Base-by-base conservation (phyloP, 352 stramenopile species). In the Phytophthora foliorum region DNA sequence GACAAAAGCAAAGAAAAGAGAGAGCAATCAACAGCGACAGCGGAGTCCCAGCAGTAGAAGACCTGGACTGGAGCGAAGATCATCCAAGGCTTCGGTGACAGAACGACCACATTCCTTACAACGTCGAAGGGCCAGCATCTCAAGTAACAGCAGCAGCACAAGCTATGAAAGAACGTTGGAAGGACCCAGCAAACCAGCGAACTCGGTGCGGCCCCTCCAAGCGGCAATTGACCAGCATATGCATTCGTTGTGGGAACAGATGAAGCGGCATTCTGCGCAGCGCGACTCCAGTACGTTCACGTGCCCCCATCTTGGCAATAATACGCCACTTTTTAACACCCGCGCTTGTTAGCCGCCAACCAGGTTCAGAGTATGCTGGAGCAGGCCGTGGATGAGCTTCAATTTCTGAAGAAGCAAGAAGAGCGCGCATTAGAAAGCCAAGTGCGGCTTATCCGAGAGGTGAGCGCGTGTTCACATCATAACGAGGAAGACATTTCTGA, bases 321-420 rank as follows among this genome's bases (percentile, higher is more conserved):
- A 7, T 14, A 32, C 7, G 2, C 6, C 34, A 11, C 21, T 36
- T 39, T 17, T 32, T 71, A 63, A 63, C 22, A 19, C 32, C 11
- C 16, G 42, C 29, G 48, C 2, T 29, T 54, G 31, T 9, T 66
- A 82, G 80, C 63, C 56, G 67, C 77, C 13, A 80, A 71, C 29
- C 81, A 90, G 55, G 66, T 82, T 22, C 73, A 89, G 32, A 53
- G 29, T n/a, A 64, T 76, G 57, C 48, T 92, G 16, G 72, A 80
- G 39, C 78, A 86, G 38, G 80, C 80, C 11, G 76, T 90, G 27
- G 81, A 88, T 11, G 81, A 89, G 44, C 76, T 92, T 6, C 56
- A 75, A 64, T 84, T 80, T 29, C 59, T 89, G 24, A 78, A 87
- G 61, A 62, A 78, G 48, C 82, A 82, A 39, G 81, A 90, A 54